These are phyloP conservation scores for Melocanna baccifera DNA, from an alignment of 176 grass and related monocot genomes.

Conservation along the genomic window DNA sequence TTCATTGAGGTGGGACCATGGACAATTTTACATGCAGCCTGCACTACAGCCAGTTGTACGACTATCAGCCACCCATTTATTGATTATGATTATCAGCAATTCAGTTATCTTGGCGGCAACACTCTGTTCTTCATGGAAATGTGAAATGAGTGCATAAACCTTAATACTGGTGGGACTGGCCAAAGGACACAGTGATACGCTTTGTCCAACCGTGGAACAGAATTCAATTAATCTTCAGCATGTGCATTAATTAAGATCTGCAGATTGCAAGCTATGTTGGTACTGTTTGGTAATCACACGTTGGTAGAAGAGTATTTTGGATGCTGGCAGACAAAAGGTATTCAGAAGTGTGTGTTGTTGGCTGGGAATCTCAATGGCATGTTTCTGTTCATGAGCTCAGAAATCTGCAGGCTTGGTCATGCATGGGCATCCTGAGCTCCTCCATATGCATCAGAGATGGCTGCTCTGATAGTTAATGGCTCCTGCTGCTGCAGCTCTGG, in stretches of 20 bases:
- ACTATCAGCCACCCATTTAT: background rate
- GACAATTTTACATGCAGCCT: constrained; percentile 3
- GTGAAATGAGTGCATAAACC: background rate
- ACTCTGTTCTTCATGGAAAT: background rate
- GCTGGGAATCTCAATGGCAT: constrained; percentile 21
- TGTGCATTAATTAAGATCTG: background rate
- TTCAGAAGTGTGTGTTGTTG: background rate
- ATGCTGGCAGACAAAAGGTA: constrained; percentile 20
- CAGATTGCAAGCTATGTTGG: background rate
- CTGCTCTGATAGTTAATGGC: constrained; percentile 30
- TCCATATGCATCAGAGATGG: constrained; percentile 23
- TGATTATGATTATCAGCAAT: background rate
- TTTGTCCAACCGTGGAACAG: background rate
- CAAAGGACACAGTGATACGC: background rate
- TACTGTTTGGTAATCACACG: background rate
- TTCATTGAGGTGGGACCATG: constrained; percentile 7
- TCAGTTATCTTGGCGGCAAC: background rate
- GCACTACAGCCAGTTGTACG: background rate
- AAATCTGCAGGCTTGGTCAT: constrained; percentile 25
- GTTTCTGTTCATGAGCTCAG: constrained; percentile 50
- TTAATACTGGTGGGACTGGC: background rate
- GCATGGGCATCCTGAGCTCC: constrained; percentile 21
- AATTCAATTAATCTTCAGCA: background rate
- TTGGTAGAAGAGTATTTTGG: background rate
- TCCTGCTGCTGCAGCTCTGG: constrained; percentile 33